Conservation (phyloP, 2,329 filamentous ascomycete genomes). For the Huntiella moniliformis region DNA sequence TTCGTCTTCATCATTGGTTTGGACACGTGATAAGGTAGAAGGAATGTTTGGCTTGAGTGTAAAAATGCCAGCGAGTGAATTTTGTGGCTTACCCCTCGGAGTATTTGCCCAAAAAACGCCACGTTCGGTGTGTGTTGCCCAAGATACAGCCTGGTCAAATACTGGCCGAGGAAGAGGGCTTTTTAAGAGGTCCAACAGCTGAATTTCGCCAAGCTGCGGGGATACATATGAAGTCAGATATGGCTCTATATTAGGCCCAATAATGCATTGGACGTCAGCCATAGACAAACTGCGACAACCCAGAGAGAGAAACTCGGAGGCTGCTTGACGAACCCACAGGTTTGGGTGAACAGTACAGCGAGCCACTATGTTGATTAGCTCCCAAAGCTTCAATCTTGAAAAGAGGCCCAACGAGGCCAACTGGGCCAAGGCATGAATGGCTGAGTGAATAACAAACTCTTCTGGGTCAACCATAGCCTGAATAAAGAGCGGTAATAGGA, state of each 20-base stretch:
- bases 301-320: constrained; percentile 64
- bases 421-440: constrained; percentile 68
- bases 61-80: constrained; percentile 27
- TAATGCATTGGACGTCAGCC: constrained; percentile 68
- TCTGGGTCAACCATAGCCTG: constrained; percentile 86
- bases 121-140: constrained; percentile 66
- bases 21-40: constrained; percentile 41
- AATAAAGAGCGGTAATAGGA: constrained; percentile 87
- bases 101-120: constrained; percentile 77
- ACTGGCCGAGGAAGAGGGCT: constrained; percentile 60
- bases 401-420: constrained; percentile 79
- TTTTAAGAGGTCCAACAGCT: constrained; percentile 65
- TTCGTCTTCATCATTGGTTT: constrained; percentile 82
- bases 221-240: constrained; percentile 61
- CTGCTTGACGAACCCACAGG: constrained; percentile 82
- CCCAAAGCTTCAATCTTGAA: constrained; percentile 68
- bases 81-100: constrained; percentile 42
- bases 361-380: constrained; percentile 64
- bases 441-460: constrained; percentile 83
- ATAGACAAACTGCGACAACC: constrained; percentile 56
- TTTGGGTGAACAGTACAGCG: constrained; percentile 90
- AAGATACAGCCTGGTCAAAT: constrained; percentile 68
- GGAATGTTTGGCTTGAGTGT: constrained; percentile 35
- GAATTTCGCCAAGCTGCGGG: constrained; percentile 48
- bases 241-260: constrained; percentile 60